A percentile compares a stretch with the other conserved stretches of the same genome.
These are phyloP conservation scores for Trichophyton benhamiae DNA, from an alignment of 2,329 filamentous ascomycete species.

Conservation along the genomic window DNA sequence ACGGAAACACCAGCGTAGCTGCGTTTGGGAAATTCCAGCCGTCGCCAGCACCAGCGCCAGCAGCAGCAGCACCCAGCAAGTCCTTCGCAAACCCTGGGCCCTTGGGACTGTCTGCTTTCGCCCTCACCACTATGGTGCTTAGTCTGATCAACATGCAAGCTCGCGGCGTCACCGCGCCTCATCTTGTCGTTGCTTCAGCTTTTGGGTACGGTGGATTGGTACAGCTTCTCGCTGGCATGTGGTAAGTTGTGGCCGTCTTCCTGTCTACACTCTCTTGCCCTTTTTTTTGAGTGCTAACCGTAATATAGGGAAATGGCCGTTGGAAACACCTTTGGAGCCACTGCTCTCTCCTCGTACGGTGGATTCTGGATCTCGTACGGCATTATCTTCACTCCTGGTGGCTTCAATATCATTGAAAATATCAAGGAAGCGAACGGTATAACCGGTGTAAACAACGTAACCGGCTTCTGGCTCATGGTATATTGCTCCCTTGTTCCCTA, in stretches of 20 bases:
- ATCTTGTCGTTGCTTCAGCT: conserved; percentile 56
- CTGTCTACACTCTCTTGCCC: not conserved
- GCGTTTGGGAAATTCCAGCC: conserved; percentile 64
- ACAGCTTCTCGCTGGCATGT: conserved; percentile 75
- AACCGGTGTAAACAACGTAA: conserved; percentile 44
- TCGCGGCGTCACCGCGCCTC: conserved; percentile 47
- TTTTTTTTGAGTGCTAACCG: not conserved
- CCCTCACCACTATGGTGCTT: conserved; percentile 70
- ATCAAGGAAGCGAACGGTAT: conserved; percentile 22
- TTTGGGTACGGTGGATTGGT: conserved; percentile 68
- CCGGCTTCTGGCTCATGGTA: conserved; percentile 62
- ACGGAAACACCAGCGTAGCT: conserved; percentile 38
- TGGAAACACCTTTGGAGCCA: conserved; percentile 79
- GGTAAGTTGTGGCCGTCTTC: conserved; percentile 40
- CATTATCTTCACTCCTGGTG: conserved; percentile 56
- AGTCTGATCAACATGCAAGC: conserved; percentile 60
- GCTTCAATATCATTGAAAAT: conserved; percentile 48
- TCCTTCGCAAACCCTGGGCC: conserved; percentile 72
- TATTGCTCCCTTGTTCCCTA: conserved; percentile 13
- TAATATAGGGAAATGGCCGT: conserved; percentile 62
- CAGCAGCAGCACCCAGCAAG: conserved; percentile 41
- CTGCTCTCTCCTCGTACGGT: conserved; percentile 67
- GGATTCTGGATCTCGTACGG: conserved; percentile 72
- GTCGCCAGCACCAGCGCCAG: conserved; percentile 30
- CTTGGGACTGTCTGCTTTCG: conserved; percentile 65